Evolutionary conservation across 2,329 filamentous ascomycete species (phyloP), one percentile per base, ranked within the genome.

Genomic region (Trichoderma polysporum): DNA sequence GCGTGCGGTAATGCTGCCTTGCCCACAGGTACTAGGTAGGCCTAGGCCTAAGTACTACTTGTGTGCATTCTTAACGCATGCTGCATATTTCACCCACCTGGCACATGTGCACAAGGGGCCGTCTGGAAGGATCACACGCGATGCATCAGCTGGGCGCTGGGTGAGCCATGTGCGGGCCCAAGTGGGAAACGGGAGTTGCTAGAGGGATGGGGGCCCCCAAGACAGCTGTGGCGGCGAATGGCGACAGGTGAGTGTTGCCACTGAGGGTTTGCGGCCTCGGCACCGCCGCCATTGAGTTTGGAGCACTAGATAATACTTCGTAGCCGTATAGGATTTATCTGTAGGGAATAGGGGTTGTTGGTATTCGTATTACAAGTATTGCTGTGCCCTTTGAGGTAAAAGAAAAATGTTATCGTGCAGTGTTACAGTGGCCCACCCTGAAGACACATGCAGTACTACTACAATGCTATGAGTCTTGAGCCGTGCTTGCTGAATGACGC

Each of bases 161-260:
- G 22, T n/a, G 25, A 47, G 50, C 62, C 62, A 65, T 65, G 62
- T 65, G 62, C 62, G 39, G 41, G 39, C 52, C 56, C n/a, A n/a
- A 33, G 19, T 17, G 39, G 50, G 19, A 33, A 39, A 35, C 13
- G 29, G 27, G 37, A 41, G 56, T 45, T 45, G 56, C 37, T 15
- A 10, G 8, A 45, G 39, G 7, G 39, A 45, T 25, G 37, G 37
- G 39, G 31, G n/a, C n/a, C n/a, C n/a, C 27, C 19, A 2, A 7
- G 22, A 27, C 7, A n/a, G 25, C 31, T 31, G n/a, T 17, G 35
- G 49, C 13, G 50, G 61, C 60, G 50, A 47, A 56, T 35, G 39
- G 45, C 10, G 29, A 33, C 25, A 15, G 37, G 33, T 15, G 22
- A 60, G 57, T 60, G 25, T 35, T 50, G 58, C 50, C 45, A 61